Percentiles rank a stretch among this genome's conserved stretches.
Evolutionary conservation across 345 rosid genomes (phyloP).

Genomic region (Populus pruinosa): DNA sequence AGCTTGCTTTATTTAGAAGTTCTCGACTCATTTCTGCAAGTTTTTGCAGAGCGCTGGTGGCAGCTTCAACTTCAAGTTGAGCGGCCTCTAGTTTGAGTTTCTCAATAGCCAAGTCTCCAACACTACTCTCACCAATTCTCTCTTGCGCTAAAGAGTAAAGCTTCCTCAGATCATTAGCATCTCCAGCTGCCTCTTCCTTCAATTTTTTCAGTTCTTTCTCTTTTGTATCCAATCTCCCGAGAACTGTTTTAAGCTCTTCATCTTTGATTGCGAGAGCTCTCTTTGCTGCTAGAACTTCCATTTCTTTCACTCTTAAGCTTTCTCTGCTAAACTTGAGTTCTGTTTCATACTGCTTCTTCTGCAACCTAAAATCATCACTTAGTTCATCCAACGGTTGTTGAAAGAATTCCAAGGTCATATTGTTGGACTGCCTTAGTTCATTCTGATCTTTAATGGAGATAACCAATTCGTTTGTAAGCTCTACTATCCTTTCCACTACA

Average conservation of each 20-base stretch:
- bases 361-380: slow-evolving; percentile 38
- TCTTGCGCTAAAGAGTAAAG: slow-evolving; percentile 63
- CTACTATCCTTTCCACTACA: slow-evolving; percentile 56
- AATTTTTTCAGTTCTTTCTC: slow-evolving; percentile 51
- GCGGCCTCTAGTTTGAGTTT: slow-evolving; percentile 81
- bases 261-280: slow-evolving; percentile 59
- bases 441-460: slow-evolving; percentile 33
- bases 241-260: slow-evolving; percentile 53
- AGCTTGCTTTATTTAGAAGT: slow-evolving; percentile 45
- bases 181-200: slow-evolving; percentile 58
- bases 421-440: slow-evolving; percentile 19
- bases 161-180: slow-evolving; percentile 58
- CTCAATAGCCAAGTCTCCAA: slow-evolving; percentile 70
- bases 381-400: slow-evolving; percentile 33
- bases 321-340: slow-evolving; percentile 60
- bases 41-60: slow-evolving; percentile 59
- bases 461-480: slow-evolving; percentile 55
- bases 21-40: slow-evolving; percentile 69
- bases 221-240: slow-evolving; percentile 42
- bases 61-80: slow-evolving; percentile 79
- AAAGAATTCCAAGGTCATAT: slow-evolving; percentile 17
- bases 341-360: slow-evolving; percentile 53
- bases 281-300: slow-evolving; percentile 57
- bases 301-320: slow-evolving; percentile 57
- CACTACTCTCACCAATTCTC: slow-evolving; percentile 55